Evolutionary conservation across 2,329 filamentous ascomycete species (phyloP), one percentile per base, ranked within the genome.

Genomic region (Blastomyces percursus): DNA sequence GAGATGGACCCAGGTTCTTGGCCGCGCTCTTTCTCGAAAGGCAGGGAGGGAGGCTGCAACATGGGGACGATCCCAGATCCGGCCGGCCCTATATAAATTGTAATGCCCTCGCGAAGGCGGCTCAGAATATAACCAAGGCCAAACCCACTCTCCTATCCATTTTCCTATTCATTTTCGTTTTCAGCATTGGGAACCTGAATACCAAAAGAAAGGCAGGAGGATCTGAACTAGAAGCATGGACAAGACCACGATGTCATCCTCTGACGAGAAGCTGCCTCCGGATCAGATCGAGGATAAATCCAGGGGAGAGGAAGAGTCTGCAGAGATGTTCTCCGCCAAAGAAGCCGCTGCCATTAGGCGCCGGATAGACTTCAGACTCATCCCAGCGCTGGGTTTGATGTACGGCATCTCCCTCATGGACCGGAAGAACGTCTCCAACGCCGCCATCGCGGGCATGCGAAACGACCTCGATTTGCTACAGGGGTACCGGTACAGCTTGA

Each of bases 321-420:
- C 60, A 7, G 55, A 58, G 14, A 54, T 42, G 24, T 85, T 86
- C 73, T 80, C 82, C 0, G 79, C 79, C 0, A 73, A 78, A 21
- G 84, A 92, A 75, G 82, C 87, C 74, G 82, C 77, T 71, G 80
- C 76, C 46, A 88, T 92, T 69, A 84, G 90, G 46, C 79, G 81
- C 64, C 82, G 83, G 21, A 79, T 92, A 67, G 89, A 93, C 72
- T 76, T 78, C 38, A 82, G 85, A 2, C 76, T 88, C 1, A 81
- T 87, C 59, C 69, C 81, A 11, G 84, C 80, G 0, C 81, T 84
- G 14, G 85, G 85, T 30, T 71, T 80, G 66, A 81, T 90, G 78
- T 91, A 91, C 74, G 89, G 86, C 70, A 80, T 89, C 67, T 86
- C 82, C 65, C 76, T 91, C 62, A 88, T 91, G 84, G 89, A 92